Evolutionary conservation across 352 stramenopile genomes (phyloP).

Genomic region (Phytophthora sp.): DNA sequence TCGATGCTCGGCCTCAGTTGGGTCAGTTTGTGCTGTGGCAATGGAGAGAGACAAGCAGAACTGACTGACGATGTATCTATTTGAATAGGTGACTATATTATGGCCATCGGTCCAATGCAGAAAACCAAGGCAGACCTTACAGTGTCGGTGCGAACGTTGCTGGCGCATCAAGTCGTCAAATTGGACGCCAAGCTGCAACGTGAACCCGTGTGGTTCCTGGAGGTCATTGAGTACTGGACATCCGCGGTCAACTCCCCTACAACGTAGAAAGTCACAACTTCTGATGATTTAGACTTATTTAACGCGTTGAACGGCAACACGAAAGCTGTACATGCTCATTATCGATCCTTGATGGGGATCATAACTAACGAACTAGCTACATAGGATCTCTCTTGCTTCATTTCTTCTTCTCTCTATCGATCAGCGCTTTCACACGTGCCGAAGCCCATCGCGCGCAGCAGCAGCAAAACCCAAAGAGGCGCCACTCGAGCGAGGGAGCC

Average conservation of each 20-base stretch:
- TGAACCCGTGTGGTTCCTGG: constrained; percentile 72
- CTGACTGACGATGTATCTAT: constrained; percentile 5
- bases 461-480: constrained; percentile 29
- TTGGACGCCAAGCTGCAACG: constrained; percentile 62
- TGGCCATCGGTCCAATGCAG: constrained; percentile 77
- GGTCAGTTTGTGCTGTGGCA: constrained; percentile 49
- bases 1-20: constrained; percentile 43
- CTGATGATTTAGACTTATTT: constrained; percentile 1
- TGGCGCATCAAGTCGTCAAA: constrained; percentile 69
- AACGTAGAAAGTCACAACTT: neutral
- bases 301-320: constrained; percentile 11
- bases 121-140: constrained; percentile 33
- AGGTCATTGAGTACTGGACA: constrained; percentile 79
- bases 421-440: too few species aligned
- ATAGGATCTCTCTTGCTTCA: constrained; percentile 10
- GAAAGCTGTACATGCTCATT: constrained; percentile 38
- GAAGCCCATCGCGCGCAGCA: constrained; percentile 20
- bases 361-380: constrained; percentile 33
- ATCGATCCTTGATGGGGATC: constrained; percentile 38
- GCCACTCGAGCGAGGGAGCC: constrained; percentile 15
- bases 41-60: neutral
- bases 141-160: constrained; percentile 30
- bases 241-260: constrained; percentile 35
- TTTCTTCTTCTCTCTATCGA: constrained; percentile 35
- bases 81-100: constrained; percentile 66